Evolutionary conservation across 371 early-diverging fungal species (phyloP).

Genomic region (Apophysomyces sp.): DNA sequence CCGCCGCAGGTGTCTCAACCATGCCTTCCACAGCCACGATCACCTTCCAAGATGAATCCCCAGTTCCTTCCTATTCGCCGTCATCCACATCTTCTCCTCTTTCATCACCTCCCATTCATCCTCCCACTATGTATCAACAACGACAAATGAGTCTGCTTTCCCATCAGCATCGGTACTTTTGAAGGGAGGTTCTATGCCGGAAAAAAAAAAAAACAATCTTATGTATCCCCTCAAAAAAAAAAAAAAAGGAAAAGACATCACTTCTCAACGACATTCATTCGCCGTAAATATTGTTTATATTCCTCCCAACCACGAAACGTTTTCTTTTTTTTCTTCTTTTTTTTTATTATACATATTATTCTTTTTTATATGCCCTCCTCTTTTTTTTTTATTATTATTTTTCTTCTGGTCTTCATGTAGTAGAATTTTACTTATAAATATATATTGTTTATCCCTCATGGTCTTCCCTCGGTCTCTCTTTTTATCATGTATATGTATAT

Average conservation of each 20-base stretch:
- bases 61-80: neutral
- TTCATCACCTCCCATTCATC: neutral
- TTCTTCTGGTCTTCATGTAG: neutral
- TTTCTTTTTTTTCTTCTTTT: neutral
- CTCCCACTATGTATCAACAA: neutral
- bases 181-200: neutral
- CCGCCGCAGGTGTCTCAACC: neutral
- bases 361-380: neutral
- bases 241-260: neutral
- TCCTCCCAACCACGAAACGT: neutral
- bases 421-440: slow-evolving; percentile 2
- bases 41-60: neutral
- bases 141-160: neutral
- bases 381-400: neutral
- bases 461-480: neutral
- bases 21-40: neutral
- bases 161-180: neutral
- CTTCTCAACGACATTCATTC: neutral
- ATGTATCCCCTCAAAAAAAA: neutral
- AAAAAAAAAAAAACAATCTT: neutral
- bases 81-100: neutral
- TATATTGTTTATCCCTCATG: neutral
- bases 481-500: no score
- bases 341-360: slow-evolving; percentile 2
- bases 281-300: neutral